These are phyloP conservation scores for Collariella sp. DNA, from an alignment of 495 filamentous ascomycete genomes.

Conservation along the genomic window DNA sequence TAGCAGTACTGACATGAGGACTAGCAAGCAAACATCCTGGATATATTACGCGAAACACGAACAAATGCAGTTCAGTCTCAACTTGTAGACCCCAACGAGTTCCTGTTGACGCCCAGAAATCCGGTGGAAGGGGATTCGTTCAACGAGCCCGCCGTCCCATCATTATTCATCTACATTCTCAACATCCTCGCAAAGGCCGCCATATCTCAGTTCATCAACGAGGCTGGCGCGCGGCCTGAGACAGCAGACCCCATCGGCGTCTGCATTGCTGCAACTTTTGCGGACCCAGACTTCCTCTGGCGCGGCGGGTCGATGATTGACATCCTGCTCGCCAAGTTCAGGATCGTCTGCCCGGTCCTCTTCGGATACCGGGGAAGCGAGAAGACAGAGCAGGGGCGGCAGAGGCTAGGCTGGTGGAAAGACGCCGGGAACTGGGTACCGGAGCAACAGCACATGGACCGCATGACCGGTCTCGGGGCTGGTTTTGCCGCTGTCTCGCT, in stretches of 20 bases:
- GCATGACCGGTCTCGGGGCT: constrained; percentile 75
- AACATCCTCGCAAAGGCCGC: constrained; percentile 75
- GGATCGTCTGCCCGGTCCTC: constrained; percentile 70
- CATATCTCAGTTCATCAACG: constrained; percentile 65
- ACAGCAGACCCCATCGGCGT: constrained; percentile 79
- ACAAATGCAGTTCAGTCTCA: constrained; percentile 41
- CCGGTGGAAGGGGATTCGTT: constrained; percentile 43
- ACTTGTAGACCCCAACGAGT: constrained; percentile 57
- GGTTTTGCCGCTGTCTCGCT: constrained; percentile 76
- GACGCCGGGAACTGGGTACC: constrained; percentile 48
- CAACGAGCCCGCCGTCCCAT: constrained; percentile 50
- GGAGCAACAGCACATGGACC: constrained; percentile 62
- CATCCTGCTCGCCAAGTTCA: constrained; percentile 80
- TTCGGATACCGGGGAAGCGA: constrained; percentile 77
- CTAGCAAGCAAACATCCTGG: constrained; percentile 33
- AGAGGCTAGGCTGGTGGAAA: constrained; percentile 68
- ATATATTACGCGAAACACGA: constrained; percentile 42
- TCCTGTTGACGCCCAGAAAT: constrained; percentile 50
- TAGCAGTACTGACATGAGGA: not conserved
- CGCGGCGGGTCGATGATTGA: constrained; percentile 68
- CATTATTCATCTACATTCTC: constrained; percentile 70
- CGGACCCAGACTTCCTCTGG: constrained; percentile 55
- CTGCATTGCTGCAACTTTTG: constrained; percentile 64
- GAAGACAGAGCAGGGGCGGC: constrained; percentile 57
- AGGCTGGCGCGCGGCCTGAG: constrained; percentile 59